These are phyloP conservation scores for Chlorella ohadii DNA, from an alignment of 139 green algal genomes.

Conservation along the genomic window DNA sequence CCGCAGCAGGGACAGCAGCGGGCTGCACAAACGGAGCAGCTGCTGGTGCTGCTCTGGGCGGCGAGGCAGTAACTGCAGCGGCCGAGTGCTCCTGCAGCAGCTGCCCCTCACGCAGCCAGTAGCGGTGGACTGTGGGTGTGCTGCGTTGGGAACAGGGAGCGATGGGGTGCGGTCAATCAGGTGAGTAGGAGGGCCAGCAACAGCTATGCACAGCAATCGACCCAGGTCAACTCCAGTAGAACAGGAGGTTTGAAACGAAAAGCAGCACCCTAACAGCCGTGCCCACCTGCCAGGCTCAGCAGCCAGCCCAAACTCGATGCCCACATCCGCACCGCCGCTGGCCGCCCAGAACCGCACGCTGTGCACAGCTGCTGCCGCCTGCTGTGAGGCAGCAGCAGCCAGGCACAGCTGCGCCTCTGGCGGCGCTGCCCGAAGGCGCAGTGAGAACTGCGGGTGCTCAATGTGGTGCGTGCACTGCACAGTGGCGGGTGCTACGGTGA, in stretches of 20 bases:
- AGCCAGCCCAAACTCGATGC: background rate
- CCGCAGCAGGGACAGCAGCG: no score
- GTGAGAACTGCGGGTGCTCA: background rate
- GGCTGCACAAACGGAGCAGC: background rate
- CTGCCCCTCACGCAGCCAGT: conserved; percentile 3
- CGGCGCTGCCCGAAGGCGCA: conserved; percentile 14
- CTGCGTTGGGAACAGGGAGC: background rate
- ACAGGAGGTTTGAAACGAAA: no score
- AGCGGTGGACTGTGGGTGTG: background rate
- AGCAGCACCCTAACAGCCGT: no score
- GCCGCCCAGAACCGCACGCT: conserved; percentile 13
- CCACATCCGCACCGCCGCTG: background rate
- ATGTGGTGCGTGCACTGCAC: conserved; percentile 4
- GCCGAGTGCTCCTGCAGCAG: background rate
- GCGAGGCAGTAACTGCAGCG: background rate
- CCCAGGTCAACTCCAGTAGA: no score
- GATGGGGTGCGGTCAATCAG: background rate
- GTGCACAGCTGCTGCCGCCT: background rate
- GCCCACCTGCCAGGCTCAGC: background rate
- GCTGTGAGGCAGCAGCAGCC: background rate
- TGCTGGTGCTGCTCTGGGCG: background rate
- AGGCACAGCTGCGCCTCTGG: conserved; percentile 3
- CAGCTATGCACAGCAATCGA: background rate
- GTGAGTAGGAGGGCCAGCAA: background rate
- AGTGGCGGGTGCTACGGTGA: background rate